Evolutionary conservation across 2,329 filamentous ascomycete genomes (phyloP), one percentile per base, ranked within the genome.

Genomic region (Aspergillus sp.): DNA sequence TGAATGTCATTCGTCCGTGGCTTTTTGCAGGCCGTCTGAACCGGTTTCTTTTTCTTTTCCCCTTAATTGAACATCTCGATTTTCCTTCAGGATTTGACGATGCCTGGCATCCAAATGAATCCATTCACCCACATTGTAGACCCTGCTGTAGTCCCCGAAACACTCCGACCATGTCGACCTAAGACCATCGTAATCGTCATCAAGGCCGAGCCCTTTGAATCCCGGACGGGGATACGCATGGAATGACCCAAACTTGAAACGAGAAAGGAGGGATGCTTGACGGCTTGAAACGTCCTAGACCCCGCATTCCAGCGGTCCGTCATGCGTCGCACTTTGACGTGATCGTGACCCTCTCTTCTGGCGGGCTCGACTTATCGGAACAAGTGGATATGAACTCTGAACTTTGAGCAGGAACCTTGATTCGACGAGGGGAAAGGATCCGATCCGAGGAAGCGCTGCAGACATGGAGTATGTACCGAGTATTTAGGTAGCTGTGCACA

Each of bases 281-380:
- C 61, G 55, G 54, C 50, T 52, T 64, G 64, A 65, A 63, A 65
- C 64, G 58, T 55, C 49, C 51, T 59, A 50, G 36, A 62, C 64
- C 63, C 64, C 64, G 63, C 64, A 65, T 65, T 64, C 63, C 64
- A 61, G 49, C 42, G 49, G 45, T 57, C 57, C 54, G 50, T 61
- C 61, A 57, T 52, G 53, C 39, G 45, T 54, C 54, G 56, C 50
- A 54, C 47, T 31, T 49, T 32, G 46, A 29, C 29, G 14, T 22
- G 14, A 31, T 22, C 14, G 31, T 32, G 22, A 22, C 16, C 36
- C 16, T 42, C 14, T 32, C 36, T 6, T 16, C 14, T 39, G 16
- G 14, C 14, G 36, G 16, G 12, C 14, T 39, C 12, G 36, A 7
- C 12, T 39, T 29, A 14, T 39, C 16, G 12, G 16, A 42, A 42